Evolutionary conservation across 1,284 basidiomycete species (phyloP).

Genomic region (Tetrapyrgos nigripes): DNA sequence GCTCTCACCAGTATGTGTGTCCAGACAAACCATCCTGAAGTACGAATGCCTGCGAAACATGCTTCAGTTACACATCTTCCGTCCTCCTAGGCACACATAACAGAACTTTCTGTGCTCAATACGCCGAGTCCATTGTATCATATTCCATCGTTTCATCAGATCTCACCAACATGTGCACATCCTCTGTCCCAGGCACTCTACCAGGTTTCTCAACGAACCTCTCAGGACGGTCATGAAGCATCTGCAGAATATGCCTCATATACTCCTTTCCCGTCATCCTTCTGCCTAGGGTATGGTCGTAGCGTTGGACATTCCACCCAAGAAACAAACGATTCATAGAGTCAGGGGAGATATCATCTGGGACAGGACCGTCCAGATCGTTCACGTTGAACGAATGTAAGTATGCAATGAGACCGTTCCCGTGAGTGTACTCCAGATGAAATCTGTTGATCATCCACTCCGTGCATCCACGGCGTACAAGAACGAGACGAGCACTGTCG

Average conservation of each 20-base stretch:
- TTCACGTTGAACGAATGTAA: slow-evolving; percentile 36
- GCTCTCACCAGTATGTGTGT: too few relatives aligned
- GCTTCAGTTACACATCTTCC: too few relatives aligned
- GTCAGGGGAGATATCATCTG: slow-evolving; percentile 16
- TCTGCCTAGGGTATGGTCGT: slow-evolving; percentile 44
- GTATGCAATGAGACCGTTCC: slow-evolving; percentile 54
- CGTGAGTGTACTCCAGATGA: slow-evolving; percentile 59
- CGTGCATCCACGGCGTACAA: slow-evolving; percentile 68
- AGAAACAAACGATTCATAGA: slow-evolving; percentile 53
- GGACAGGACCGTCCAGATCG: slow-evolving; percentile 19
- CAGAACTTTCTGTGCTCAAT: neutral
- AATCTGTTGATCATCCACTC: slow-evolving; percentile 62
- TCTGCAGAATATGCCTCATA: slow-evolving; percentile 53
- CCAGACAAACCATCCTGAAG: too few relatives aligned
- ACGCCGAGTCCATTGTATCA: slow-evolving; percentile 59
- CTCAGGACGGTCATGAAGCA: slow-evolving; percentile 54
- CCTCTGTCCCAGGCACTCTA: slow-evolving; percentile 41
- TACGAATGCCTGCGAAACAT: too few relatives aligned
- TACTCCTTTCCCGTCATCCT: slow-evolving; percentile 48
- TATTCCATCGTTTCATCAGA: slow-evolving; percentile 51
- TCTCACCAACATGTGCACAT: slow-evolving; percentile 55
- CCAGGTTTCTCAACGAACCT: slow-evolving; percentile 50
- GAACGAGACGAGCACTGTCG: slow-evolving; percentile 40
- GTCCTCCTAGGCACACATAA: too few relatives aligned
- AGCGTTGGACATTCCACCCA: slow-evolving; percentile 68